Conservation (phyloP, 768 basidiomycete species). For the Pleurotus citrinopileatus region DNA sequence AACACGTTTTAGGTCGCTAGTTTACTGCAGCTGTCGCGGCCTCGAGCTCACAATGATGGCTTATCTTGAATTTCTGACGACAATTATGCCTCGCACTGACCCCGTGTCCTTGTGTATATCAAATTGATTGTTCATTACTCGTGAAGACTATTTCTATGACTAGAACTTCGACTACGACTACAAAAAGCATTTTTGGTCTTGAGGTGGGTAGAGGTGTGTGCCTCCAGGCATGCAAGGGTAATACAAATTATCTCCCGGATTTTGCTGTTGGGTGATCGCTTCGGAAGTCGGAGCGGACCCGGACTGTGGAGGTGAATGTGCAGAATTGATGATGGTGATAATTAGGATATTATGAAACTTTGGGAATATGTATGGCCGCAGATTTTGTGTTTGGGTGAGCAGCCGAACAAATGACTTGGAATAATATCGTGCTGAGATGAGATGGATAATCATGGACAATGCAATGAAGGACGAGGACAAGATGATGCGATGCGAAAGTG, state of each 20-base stretch:
- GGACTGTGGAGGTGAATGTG: not conserved
- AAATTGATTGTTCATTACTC: not conserved
- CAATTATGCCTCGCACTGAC: not conserved
- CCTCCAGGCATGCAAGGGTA: not conserved
- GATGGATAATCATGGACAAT: not conserved
- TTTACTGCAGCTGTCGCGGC: too few species aligned
- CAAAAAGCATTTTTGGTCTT: not conserved
- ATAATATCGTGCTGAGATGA: conserved; percentile 9
- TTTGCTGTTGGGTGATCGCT: not conserved
- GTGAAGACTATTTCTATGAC: not conserved
- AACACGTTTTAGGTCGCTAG: conserved; percentile 3
- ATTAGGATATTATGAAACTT: conserved; percentile 9
- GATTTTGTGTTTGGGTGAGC: not conserved
- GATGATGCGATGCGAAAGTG: conserved; percentile 9
- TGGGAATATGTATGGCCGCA: not conserved
- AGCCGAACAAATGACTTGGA: not conserved
- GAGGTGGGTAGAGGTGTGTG: not conserved
- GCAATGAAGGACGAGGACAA: conserved; percentile 1
- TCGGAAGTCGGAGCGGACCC: not conserved
- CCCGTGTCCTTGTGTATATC: not conserved
- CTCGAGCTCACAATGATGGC: too few species aligned
- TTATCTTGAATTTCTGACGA: conserved; percentile 2
- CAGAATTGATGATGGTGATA: not conserved
- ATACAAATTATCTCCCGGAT: not conserved
- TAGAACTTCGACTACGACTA: not conserved